These are phyloP conservation scores for Blumeriella jaapii DNA, from an alignment of 2,329 filamentous ascomycete genomes.

Conservation along the genomic window DNA sequence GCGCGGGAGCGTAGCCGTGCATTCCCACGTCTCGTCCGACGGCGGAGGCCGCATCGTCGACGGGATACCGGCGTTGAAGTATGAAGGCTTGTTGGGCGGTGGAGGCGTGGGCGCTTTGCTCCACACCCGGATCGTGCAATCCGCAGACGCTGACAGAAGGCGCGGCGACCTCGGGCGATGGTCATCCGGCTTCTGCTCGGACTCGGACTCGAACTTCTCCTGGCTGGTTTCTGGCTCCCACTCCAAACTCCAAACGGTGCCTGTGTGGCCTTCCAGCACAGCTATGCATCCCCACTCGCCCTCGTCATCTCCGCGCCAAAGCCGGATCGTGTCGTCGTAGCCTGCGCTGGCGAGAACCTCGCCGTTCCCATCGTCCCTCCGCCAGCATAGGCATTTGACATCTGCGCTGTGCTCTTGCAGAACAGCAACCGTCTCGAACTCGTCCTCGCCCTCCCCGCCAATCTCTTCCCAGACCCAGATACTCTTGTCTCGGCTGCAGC, in stretches of 20 bases:
- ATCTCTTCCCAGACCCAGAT: conserved; percentile 99
- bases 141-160: conserved; percentile 75
- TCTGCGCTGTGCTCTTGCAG: conserved; percentile 91
- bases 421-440: conserved; percentile 94
- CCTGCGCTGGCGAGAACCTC: conserved; percentile 81
- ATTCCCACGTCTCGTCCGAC: conserved; percentile 73
- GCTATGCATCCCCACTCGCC: conserved; percentile 70
- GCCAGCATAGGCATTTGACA: conserved; percentile 91
- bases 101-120: conserved; percentile 34
- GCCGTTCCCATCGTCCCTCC: conserved; percentile 52
- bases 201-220: conserved; percentile 10
- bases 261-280: conserved; percentile 65
- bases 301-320: conserved; percentile 43
- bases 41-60: conserved; percentile 70
- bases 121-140: conserved; percentile 73
- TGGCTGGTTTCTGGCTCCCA: conserved; percentile 41
- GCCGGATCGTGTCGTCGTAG: conserved; percentile 82
- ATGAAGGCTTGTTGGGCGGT: conserved; percentile 22
- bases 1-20: conserved; percentile 63
- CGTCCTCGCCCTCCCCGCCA: conserved; percentile 66
- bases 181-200: conserved; percentile 26
- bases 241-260: conserved; percentile 84
- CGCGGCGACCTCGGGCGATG: conserved; percentile 39
- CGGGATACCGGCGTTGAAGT: conserved; percentile 50
- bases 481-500: conserved; percentile 82